These are phyloP conservation scores for Gaeumannomyces tritici DNA, from an alignment of 2,329 filamentous ascomycete genomes.

Conservation along the genomic window DNA sequence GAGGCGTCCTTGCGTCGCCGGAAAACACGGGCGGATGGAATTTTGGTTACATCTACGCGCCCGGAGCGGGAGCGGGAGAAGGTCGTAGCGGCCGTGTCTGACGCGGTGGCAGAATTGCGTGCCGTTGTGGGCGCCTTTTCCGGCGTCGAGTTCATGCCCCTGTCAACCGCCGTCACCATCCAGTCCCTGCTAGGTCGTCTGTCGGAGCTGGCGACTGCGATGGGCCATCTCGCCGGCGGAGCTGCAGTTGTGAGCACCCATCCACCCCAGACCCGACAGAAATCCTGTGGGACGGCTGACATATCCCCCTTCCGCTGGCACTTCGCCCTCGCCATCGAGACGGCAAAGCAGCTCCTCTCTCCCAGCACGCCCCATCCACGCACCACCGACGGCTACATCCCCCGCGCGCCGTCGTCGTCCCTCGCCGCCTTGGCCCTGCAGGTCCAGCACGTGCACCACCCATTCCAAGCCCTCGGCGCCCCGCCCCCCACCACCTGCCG, in stretches of 20 bases:
- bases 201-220: neutral
- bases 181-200: neutral
- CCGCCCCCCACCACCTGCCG: neutral
- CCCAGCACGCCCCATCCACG: neutral
- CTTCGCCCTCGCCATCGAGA: constrained; percentile 5
- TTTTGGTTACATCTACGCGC: neutral
- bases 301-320: constrained; percentile 1
- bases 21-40: neutral
- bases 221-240: neutral
- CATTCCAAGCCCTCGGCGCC: constrained; percentile 1
- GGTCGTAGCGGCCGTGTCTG: neutral
- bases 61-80: neutral
- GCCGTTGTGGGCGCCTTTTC: neutral
- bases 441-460: neutral
- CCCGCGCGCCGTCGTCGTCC: constrained; percentile 3
- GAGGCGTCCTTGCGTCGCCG: neutral
- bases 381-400: too few species aligned
- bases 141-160: too few species aligned
- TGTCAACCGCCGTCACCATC: too few species aligned
- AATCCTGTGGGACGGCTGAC: neutral
- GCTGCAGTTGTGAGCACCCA: too few species aligned
- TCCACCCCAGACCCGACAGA: too few species aligned
- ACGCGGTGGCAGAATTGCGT: neutral
- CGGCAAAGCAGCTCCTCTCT: neutral
- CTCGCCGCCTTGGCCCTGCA: constrained; percentile 6